A percentile compares a stretch with the other conserved stretches of the same genome.
phyloP scores from a whole-genome alignment of 306 rosid species.

The Malus orientalis region DNA sequence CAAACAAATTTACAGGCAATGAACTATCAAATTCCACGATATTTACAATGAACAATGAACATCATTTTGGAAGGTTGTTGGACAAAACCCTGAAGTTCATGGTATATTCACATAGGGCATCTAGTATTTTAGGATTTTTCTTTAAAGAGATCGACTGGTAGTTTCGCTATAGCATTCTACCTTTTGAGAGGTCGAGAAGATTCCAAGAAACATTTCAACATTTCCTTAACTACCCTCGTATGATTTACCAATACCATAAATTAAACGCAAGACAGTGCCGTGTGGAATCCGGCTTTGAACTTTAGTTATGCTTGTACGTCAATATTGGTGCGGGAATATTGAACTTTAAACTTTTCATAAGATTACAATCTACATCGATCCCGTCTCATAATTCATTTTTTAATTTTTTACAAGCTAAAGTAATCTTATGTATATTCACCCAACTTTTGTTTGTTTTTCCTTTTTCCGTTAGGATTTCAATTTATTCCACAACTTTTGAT shows the following conservation, averaged over 20 bases:
- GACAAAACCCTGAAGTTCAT: not conserved
- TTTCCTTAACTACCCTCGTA: rapidly evolving
- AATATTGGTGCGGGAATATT: not conserved
- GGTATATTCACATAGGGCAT: not conserved
- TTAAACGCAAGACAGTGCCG: rapidly evolving
- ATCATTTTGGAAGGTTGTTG: not conserved
- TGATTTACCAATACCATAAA: too few relatives aligned
- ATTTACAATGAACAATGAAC: not conserved
- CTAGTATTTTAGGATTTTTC: not conserved
- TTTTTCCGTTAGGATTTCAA: not conserved
- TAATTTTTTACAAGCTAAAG: too few relatives aligned
- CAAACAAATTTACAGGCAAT: not conserved
- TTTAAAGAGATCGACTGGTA: too few relatives aligned
- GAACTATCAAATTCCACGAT: not conserved
- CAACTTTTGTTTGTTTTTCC: not conserved
- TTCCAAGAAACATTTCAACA: rapidly evolving
- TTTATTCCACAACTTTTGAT: not conserved
- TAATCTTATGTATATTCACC: not conserved
- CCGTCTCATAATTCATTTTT: too few relatives aligned
- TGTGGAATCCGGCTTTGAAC: rapidly evolving
- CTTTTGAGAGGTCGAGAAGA: too few relatives aligned
- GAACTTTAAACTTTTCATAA: not conserved
- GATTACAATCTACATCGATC: not conserved
- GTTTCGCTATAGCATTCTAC: too few relatives aligned
- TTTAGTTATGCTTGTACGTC: not conserved